Evolutionary conservation across 192 early-diverging fungal species (phyloP).

Genomic region (Linnemannia hyalina): DNA sequence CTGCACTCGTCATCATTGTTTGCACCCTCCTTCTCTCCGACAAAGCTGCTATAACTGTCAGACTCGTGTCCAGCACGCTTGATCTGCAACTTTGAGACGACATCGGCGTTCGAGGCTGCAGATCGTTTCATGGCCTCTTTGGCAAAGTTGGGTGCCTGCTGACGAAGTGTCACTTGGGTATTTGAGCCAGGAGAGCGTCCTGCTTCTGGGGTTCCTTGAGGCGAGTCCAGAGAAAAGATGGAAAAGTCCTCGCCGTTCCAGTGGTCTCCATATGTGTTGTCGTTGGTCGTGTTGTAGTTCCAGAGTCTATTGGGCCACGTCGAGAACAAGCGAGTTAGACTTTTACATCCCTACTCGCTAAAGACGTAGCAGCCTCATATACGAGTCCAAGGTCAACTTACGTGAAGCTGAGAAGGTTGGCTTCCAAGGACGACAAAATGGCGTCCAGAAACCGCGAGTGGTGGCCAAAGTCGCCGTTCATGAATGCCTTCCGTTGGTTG

Average conservation of each 20-base stretch:
- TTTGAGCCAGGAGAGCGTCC: constrained; percentile 28
- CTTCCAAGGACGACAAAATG: constrained; percentile 78
- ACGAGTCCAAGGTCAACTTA: constrained; percentile 26
- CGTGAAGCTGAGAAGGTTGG: constrained; percentile 83
- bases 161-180: constrained; percentile 8
- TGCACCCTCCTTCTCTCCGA: constrained; percentile 14
- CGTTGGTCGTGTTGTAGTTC: constrained; percentile 89
- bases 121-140: constrained; percentile 47
- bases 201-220: constrained; percentile 9
- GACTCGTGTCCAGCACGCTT: constrained; percentile 2
- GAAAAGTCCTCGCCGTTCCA: constrained; percentile 93
- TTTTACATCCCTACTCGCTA: not conserved
- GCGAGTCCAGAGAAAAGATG: constrained; percentile 67
- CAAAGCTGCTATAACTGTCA: constrained; percentile 31
- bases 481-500: constrained; percentile 78
- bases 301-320: constrained; percentile 64
- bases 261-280: constrained; percentile 83
- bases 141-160: constrained; percentile 44
- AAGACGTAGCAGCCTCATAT: not conserved
- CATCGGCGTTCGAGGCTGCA: constrained; percentile 27
- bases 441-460: constrained; percentile 86
- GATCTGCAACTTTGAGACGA: constrained; percentile 33
- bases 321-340: not conserved
- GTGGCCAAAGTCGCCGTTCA: constrained; percentile 77
- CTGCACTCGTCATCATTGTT: constrained; percentile 6